Percentiles rank a stretch among this genome's conserved stretches.
Conservation (phyloP, 257 asterid species). For the Nicotiana obtusifolia region DNA sequence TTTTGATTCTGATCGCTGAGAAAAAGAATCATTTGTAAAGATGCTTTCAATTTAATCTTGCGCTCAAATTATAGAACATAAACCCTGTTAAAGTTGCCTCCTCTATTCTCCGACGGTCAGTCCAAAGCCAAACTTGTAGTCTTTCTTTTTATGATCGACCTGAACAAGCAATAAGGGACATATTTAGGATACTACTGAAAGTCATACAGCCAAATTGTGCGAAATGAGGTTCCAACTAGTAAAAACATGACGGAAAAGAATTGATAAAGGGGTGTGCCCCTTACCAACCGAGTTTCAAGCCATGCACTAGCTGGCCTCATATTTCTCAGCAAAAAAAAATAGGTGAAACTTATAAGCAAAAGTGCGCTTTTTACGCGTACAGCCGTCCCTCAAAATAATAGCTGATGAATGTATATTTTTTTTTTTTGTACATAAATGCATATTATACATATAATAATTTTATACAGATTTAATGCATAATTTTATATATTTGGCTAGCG, state of each 20-base stretch:
- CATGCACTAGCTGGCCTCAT: background rate
- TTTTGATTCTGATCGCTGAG: background rate
- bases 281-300: background rate
- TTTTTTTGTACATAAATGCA: no score
- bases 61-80: background rate
- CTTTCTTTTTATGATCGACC: slow-evolving; percentile 23
- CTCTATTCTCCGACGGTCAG: slow-evolving; percentile 9
- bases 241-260: background rate
- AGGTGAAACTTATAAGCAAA: background rate
- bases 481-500: no score
- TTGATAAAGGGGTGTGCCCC: background rate
- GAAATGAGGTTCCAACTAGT: background rate
- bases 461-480: no score
- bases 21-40: background rate
- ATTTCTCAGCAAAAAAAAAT: background rate
- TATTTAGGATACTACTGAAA: background rate
- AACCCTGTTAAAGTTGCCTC: background rate
- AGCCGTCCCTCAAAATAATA: no score
- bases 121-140: slow-evolving; percentile 23
- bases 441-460: no score
- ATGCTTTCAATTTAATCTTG: background rate
- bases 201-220: background rate
- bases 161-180: background rate
- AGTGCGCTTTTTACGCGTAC: no score
- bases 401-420: no score